These are phyloP conservation scores for Thielaviopsis euricoi DNA, from an alignment of 2,329 filamentous ascomycete species.

Conservation along the genomic window DNA sequence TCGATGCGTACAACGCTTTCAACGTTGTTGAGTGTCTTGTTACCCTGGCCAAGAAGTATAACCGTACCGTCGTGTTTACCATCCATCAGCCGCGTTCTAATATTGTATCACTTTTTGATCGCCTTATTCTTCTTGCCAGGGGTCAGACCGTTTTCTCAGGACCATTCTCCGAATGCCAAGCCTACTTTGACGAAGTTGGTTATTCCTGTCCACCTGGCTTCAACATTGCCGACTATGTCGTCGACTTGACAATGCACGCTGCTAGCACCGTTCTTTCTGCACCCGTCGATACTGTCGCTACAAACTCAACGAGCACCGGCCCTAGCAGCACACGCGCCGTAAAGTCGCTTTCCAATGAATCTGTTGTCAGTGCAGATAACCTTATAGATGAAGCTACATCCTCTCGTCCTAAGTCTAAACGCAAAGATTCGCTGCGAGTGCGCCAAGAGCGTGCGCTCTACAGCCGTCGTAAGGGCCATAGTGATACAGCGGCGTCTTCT, in stretches of 20 bases:
- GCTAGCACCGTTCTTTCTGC: constrained; percentile 39
- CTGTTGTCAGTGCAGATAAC: constrained; percentile 56
- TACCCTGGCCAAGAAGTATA: constrained; percentile 87
- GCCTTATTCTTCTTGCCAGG: constrained; percentile 76
- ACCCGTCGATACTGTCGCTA: constrained; percentile 35
- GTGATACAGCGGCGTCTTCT: constrained; percentile 46
- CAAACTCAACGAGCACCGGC: constrained; percentile 50
- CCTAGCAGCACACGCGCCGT: constrained; percentile 77
- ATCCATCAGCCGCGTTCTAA: constrained; percentile 97
- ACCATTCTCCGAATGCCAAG: constrained; percentile 72
- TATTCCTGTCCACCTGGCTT: constrained; percentile 91
- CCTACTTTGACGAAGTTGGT: constrained; percentile 81
- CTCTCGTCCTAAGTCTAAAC: constrained; percentile 45
- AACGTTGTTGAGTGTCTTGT: constrained; percentile 96
- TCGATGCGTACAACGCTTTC: constrained; percentile 95
- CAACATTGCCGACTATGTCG: constrained; percentile 96
- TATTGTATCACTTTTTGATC: constrained; percentile 92
- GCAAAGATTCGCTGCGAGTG: constrained; percentile 64
- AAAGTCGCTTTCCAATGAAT: constrained; percentile 78
- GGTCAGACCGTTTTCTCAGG: constrained; percentile 89
- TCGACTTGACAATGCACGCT: constrained; percentile 95
- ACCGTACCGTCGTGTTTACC: constrained; percentile 92
- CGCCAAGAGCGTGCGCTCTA: constrained; percentile 84
- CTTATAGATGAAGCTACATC: constrained; percentile 44
- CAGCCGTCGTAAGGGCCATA: constrained; percentile 53